Evolutionary conservation across 1,284 basidiomycete species (phyloP), one percentile per base, ranked within the genome.

Genomic region (Flammula alnicola): DNA sequence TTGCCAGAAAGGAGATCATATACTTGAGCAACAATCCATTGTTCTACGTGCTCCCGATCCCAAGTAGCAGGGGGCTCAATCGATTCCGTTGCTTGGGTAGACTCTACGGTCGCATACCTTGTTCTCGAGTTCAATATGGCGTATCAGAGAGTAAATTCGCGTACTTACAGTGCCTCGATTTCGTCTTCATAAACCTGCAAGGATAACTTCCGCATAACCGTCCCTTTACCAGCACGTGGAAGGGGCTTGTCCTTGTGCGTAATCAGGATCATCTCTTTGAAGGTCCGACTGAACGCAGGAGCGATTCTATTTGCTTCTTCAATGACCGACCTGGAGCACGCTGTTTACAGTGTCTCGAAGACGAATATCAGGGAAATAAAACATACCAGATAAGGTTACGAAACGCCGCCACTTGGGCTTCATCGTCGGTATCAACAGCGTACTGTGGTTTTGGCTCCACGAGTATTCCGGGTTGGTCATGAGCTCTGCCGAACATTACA

Each of bases 251-350:
- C 58, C 0, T 47, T 44, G 0, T 60, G 54, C 0, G 66, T 56
- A 17, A 72, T 45, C 1, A 72, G 26, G 17, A 73, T 68, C 65
- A 72, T 68, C 38, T 72, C 73, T 47, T 72, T 72, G 56, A 66
- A 72, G 9, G 76, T 66, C 26, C 67, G 59, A 43, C 70, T 71
- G 47, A 69, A 72, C 0, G 63, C 62, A 4, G 72, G 73, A 5
- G 66, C 67, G 5, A 55, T 49, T 35, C 52, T 59, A 51, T 76
- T 77, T 1, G 73, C 73, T 42, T 71, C 67, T 45, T 74, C 69
- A 5, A 77, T 61, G 1, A 59, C 54, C 1, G 56, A 49, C 56
- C 55, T 55, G 33, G 4, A 14, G 11, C 26, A 37, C 4, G 41
- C 9, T 10, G 2, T 31, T 37, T 26, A 26, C 17, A 47, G 23